These are phyloP conservation scores for Uncinocarpus reesii DNA, from an alignment of 2,329 filamentous ascomycete species.

Conservation along the genomic window DNA sequence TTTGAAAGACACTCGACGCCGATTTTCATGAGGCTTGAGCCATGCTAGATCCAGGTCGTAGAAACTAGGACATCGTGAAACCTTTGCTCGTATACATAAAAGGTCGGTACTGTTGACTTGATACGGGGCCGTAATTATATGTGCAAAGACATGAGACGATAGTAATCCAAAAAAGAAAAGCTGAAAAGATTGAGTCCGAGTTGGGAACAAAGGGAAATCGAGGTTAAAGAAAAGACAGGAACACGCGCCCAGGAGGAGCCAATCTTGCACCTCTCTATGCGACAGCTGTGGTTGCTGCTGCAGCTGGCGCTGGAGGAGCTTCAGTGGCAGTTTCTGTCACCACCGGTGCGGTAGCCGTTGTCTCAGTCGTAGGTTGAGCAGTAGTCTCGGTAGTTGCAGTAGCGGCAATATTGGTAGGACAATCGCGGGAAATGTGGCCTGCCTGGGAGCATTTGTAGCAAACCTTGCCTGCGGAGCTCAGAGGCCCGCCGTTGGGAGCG, in stretches of 20 bases:
- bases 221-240: slow-evolving; percentile 3
- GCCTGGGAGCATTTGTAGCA: slow-evolving; percentile 97
- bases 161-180: slow-evolving; percentile 10
- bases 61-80: slow-evolving; percentile 32
- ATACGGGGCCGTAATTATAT: slow-evolving; percentile 29
- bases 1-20: slow-evolving; percentile 35
- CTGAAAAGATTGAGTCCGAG: no score
- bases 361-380: slow-evolving; percentile 20
- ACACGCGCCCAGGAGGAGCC: background rate
- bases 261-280: slow-evolving; percentile 27
- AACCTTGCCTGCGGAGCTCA: slow-evolving; percentile 94
- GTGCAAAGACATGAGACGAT: slow-evolving; percentile 25
- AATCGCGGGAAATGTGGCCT: slow-evolving; percentile 92
- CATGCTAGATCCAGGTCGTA: slow-evolving; percentile 27
- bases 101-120: slow-evolving; percentile 23
- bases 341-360: slow-evolving; percentile 24
- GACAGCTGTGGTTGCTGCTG: slow-evolving; percentile 36
- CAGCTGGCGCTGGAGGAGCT: slow-evolving; percentile 26
- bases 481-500: slow-evolving; percentile 85
- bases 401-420: slow-evolving; percentile 61
- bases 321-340: slow-evolving; percentile 34
- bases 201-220: background rate
- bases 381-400: slow-evolving; percentile 27
- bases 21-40: slow-evolving; percentile 31
- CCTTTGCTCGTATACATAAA: slow-evolving; percentile 37